A percentile compares a stretch with the other conserved stretches of the same genome.
Conservation (phyloP, 1,284 basidiomycete species). For the Tetrapyrgos nigripes region DNA sequence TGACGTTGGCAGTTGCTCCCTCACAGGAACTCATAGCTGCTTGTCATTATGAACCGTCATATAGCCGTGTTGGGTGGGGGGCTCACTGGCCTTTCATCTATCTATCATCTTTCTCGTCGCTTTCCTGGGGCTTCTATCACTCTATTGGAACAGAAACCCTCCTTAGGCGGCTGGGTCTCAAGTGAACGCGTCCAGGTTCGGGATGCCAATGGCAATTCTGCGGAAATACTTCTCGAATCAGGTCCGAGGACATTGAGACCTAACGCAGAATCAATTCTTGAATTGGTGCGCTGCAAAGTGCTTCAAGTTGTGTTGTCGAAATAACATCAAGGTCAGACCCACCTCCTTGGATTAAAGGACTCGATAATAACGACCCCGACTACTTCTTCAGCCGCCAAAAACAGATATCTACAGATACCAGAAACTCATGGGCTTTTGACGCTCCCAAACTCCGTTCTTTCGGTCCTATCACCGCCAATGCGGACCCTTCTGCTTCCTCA, state of each 20-base stretch:
- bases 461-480: slow-evolving; percentile 56
- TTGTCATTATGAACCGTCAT: slow-evolving; percentile 22
- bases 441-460: slow-evolving; percentile 54
- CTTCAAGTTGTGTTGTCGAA: neutral
- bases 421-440: slow-evolving; percentile 48
- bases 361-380: slow-evolving; percentile 70
- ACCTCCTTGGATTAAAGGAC: slow-evolving; percentile 68
- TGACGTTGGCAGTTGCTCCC: neutral
- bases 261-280: slow-evolving; percentile 72
- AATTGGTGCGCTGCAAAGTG: slow-evolving; percentile 67
- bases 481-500: slow-evolving; percentile 58
- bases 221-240: slow-evolving; percentile 71
- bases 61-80: slow-evolving; percentile 85
- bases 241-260: slow-evolving; percentile 88
- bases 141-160: slow-evolving; percentile 68
- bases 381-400: slow-evolving; percentile 72
- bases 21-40: neutral
- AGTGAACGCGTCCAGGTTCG: slow-evolving; percentile 62
- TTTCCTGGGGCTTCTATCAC: slow-evolving; percentile 68
- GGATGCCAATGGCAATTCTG: slow-evolving; percentile 40
- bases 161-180: slow-evolving; percentile 86
- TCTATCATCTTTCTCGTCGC: slow-evolving; percentile 76
- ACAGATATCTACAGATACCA: slow-evolving; percentile 76
- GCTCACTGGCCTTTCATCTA: slow-evolving; percentile 82
- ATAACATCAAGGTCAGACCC: slow-evolving; percentile 60